A percentile compares a stretch with the other conserved stretches of the same genome.
Evolutionary conservation across 176 grass and related monocot species (phyloP).

Genomic region (Rhynchospora tenuis): DNA sequence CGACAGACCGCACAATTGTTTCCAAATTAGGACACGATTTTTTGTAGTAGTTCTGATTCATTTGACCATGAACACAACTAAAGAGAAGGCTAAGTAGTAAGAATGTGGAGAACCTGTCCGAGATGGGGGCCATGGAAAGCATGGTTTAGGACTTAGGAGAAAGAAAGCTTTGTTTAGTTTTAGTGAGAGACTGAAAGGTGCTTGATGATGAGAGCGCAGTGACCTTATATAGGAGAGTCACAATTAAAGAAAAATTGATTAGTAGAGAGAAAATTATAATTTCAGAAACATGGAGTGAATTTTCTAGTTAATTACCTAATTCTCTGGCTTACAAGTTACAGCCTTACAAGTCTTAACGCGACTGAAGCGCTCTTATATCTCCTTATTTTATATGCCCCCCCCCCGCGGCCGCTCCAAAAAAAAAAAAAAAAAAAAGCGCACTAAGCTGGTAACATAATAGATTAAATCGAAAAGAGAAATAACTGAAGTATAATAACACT

Average conservation of each 20-base stretch:
- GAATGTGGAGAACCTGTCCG: neutral
- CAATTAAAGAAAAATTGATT: neutral
- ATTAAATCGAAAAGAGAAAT: neutral
- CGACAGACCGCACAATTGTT: slow-evolving; percentile 31
- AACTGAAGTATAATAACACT: neutral
- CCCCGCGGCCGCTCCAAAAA: too few species aligned
- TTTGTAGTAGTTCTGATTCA: slow-evolving; percentile 45
- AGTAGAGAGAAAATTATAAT: neutral
- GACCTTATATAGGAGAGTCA: neutral
- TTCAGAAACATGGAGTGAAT: neutral
- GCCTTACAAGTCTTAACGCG: neutral
- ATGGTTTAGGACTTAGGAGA: neutral
- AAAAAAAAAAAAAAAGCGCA: too few species aligned
- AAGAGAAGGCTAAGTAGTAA: slow-evolving; percentile 26
- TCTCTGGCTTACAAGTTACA: neutral
- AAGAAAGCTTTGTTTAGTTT: neutral
- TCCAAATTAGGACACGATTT: slow-evolving; percentile 46
- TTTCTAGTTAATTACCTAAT: neutral
- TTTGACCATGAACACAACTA: slow-evolving; percentile 31
- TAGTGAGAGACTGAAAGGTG: neutral
- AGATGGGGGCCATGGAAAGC: slow-evolving; percentile 22
- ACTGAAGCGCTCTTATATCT: too few species aligned
- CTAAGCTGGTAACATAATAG: neutral
- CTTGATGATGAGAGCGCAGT: neutral
- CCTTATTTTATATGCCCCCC: too few species aligned